Conservation (phyloP, 495 filamentous ascomycete genomes). For the Clavariopsis aquatica region DNA sequence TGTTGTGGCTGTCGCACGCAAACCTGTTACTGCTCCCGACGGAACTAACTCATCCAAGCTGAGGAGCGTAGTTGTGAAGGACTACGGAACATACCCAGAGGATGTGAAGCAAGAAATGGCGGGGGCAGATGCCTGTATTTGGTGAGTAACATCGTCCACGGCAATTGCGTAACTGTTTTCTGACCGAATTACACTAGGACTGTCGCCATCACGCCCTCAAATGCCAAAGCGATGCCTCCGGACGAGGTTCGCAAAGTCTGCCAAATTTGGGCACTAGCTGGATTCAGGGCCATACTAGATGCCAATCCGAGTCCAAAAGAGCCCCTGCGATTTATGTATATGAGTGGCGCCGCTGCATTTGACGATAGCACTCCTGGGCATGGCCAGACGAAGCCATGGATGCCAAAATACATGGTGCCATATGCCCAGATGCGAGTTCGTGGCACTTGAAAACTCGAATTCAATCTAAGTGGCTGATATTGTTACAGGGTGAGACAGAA, state of each 20-base stretch:
- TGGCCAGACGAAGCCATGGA: constrained; percentile 52
- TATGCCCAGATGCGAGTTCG: constrained; percentile 9
- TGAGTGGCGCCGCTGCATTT: constrained; percentile 48
- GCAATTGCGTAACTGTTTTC: too few species aligned
- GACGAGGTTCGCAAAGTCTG: constrained; percentile 2
- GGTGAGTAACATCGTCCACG: constrained; percentile 47
- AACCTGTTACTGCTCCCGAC: neutral
- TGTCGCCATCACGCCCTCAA: constrained; percentile 7
- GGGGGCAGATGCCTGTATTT: constrained; percentile 57
- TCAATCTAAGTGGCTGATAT: too few species aligned
- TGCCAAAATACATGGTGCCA: neutral
- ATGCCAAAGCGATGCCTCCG: neutral
- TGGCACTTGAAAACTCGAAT: too few species aligned
- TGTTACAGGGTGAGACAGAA: constrained; percentile 10
- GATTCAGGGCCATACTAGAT: neutral
- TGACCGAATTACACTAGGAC: constrained; percentile 3
- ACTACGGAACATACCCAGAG: constrained; percentile 51
- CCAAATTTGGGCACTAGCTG: neutral
- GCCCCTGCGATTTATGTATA: constrained; percentile 56
- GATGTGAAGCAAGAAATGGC: constrained; percentile 46
- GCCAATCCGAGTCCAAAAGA: constrained; percentile 49
- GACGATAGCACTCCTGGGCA: neutral
- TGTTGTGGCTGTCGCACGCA: constrained; percentile 52
- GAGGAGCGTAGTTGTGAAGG: constrained; percentile 48
- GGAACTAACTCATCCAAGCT: constrained; percentile 46